Base-by-base conservation (phyloP, 306 rosid species). In the Prunus fruticosa region DNA sequence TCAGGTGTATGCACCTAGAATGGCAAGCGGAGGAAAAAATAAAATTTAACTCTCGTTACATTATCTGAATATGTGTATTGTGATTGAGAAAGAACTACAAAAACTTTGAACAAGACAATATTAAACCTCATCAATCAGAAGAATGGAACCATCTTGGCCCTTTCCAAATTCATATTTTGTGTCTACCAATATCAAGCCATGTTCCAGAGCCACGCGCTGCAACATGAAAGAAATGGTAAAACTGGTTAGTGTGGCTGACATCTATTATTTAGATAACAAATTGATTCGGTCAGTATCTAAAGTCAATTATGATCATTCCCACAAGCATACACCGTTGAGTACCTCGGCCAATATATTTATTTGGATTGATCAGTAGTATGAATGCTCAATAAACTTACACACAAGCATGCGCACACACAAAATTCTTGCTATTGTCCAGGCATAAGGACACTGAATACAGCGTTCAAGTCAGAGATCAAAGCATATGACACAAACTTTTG, bases 131-230 rank as follows among this genome's bases (percentile, higher is more conserved):
- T 95, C 98, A 76, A 92, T 90, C 84, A 95, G 74, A 82, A 90
- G 85, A 88, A 92, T 80, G 58, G 98, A 90, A 63, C 96, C 92
- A 71, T 95, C 98, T 43, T 67, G 74, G 72, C 88, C 97, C 91
- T 90, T 95, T 79, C 99, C 99, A 45, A 92, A 95, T 81, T 95
- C 99, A 61, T 95, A 95, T 73, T 95, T 95, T 46, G 99, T 92
- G 84, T 95, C 99, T 56, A 92, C 97, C 87, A 92, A 86, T 82
- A 95, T 87, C 83, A 95, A 88, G 76, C 99, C 99, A 81, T 92
- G 97, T 75, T 95, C 97, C 86, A 72, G 72, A 64, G 99, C 99
- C 82, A 92, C 92, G 25, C 28, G 74, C 99, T 90, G 90, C 81
- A 84, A 82, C 72, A 87, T 63, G 71, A 83, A 47, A 56, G 64